Base-by-base conservation (phyloP, 331 rosid genomes). In the Dryas integrifolia region DNA sequence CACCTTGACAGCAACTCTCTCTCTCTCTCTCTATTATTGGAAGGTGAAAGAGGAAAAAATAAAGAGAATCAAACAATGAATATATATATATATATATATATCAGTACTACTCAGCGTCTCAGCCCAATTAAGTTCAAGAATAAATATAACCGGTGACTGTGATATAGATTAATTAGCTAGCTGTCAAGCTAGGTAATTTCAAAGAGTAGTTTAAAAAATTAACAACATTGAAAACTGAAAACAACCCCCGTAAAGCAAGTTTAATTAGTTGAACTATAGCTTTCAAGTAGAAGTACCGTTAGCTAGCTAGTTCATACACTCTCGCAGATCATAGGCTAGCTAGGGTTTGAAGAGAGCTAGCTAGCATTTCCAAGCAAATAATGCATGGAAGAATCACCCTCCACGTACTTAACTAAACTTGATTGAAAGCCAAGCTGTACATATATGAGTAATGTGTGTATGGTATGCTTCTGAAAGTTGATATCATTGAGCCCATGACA, bases 321-420 rank as follows among this genome's bases (percentile, higher is more conserved):
- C 69, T 56, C 65, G 6, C 5, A 41, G 74, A 18, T 55, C 73
- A 45, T 26, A 48, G 67, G 16, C 52, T 52, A 66, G 16, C 52
- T 52, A 66, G 72, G 77, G 55, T 24, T 82, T 80, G 73, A 58
- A 30, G 59, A 18, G 30, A 7, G 0, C 0, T 0, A 45, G 13
- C 74, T 58, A 9, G 9, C 50, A 30, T 41, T 41, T 72, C 77
- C 72, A 13, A 74, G 64, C 60, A 38, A 63, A 66, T 53, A 80
- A 76, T 76, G 75, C 79, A 60, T 72, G 76, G 41, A 70, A 48
- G 72, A 65, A 57, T 76, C 60, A 47, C 70, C 59, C 26, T 78
- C 80, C 77, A 73, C 87, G 74, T 63, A 77, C 39, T 64, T 21
- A 5, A 49, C 9, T 49, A 49, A 30, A 30, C 35, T 30, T 30